Evolutionary conservation across 345 rosid species (phyloP), one percentile per base, ranked within the genome.

Genomic region (Gossypium turneri): DNA sequence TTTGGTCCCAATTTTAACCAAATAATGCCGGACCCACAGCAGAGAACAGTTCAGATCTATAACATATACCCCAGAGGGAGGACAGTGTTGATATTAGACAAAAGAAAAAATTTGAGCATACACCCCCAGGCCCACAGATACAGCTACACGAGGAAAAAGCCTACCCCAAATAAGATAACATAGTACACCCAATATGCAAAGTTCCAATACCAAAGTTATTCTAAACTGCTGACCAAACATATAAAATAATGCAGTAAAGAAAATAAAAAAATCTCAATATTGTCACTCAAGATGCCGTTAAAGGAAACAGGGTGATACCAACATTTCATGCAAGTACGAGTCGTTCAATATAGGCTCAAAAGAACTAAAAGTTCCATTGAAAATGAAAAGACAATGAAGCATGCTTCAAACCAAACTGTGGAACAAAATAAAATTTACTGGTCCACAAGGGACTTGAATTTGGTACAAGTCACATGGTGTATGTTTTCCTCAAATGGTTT

Each of bases 391-490:
- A 41, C 53, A 52, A 43, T 11, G 11, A 17, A 13, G 70, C 65
- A 47, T 55, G 10, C 48, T 51, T 57, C 67, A 43, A 12, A 56
- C 50, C 27, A 16, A 53, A 12, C 41, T 11, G 63, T 9, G 12
- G 10, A 57, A 25, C 56, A 69, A 69, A 34, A 77, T 77, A 58
- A 73, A 25, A 41, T 68, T 24, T 9, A 22, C 34, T 38, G 75
- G 75, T 66, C 76, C 80, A 70, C 71, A 6, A 2, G 47, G 75
- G 64, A 15, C 62, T 48, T 55, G 57, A 25, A 20, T 24, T 41
- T 68, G 72, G 75, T 48, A 62, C 70, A 7, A 51, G 51, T 77
- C 80, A 77, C 76, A 63, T 57, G 76, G 58, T 22, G 25, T 44
- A 45, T 76, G 59, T 68, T 52, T 34, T 52, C 20, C 41, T 74